Evolutionary conservation across 495 filamentous ascomycete genomes (phyloP), one percentile per base, ranked within the genome.

Genomic region (Neurospora pannonica): DNA sequence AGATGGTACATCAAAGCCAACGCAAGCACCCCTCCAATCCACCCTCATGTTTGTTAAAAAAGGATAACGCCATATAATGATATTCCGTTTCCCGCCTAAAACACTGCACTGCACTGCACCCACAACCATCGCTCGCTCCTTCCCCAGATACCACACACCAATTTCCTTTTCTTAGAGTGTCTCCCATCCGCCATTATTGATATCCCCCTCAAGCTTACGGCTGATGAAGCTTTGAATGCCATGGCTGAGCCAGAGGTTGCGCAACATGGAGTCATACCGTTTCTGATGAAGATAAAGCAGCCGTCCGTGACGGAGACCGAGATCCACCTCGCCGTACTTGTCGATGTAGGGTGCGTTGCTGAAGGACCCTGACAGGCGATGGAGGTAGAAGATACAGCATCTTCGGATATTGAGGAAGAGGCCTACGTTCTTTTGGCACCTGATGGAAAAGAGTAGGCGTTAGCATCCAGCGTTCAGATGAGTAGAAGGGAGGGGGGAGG

Each of bases 171-270:
- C 39, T 82, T 72, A 94, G 72, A 95, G 89, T 31, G 95, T 97
- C 84, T 99, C 96, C 96, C 96, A 99, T 3, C 96, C 96, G 8
- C 96, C 96, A 76, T 92, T 97, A 79, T 98, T 98, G 60, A 97
- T 92, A 78, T 99, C 96, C 13, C 91, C 91, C 84, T 99, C 96
- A 75, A 98, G 83, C 81, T 94, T 94, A 75, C 96, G 86, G 72
- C 91, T 91, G 78, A 99, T 97, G 40, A 91, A 91, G 69, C 92
- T 95, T n/a, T 94, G 94, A 39, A 98, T 89, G 31, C 90, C 89
- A 76, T 97, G 94, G 31, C 90, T 88, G 73, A 99, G 85, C 96
- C 97, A 98, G 34, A 94, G 88, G 76, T 90, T 92, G 70, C 96
- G 87, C 43, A 97, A 84, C 76, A 98, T 88, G 67, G 90, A 88